Evolutionary conservation across 441 rosid species (phyloP), one percentile per base, ranked within the genome.

Genomic region (Mallotus japonicus): DNA sequence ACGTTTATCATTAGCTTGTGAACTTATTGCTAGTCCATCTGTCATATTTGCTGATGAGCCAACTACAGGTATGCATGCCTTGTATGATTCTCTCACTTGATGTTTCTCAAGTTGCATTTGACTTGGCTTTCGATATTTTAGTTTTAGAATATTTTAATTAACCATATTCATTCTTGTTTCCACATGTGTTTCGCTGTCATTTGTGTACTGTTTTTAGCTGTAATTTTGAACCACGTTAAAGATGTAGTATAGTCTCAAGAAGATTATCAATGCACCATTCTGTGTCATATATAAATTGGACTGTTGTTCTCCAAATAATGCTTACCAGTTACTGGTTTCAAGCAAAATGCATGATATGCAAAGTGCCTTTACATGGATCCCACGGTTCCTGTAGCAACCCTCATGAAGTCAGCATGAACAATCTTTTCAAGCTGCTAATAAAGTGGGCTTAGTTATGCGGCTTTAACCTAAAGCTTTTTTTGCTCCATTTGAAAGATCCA

Each of bases 31-130:
- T 59, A 95, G 99, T 67, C 99, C 99, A 62, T 91, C 99, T 62
- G 95, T 95, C 64, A 88, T 95, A 78, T 95, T 91, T 85, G 97
- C 97, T 17, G 99, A 91, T 83, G 99, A 95, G 79, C 99, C 99
- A 65, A 92, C 99, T 13, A 95, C 97, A 11, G 99, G 99, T 90
- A 81, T 76, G 73, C 74, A 20, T 72, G 66, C 79, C 75, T 71
- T 24, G 15, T 75, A 19, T 14, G 42, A 66, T 62, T 70, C 34
- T 74, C 19, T 61, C n/a, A 10, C 68, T 32, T 62, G 68, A 46
- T 56, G 49, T 58, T 51, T 55, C 75, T 17, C 0, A 11, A 32
- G 62, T 42, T 70, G 22, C 66, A 59, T 60, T 70, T 57, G 11
- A 3, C 57, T 32, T 69, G 54, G 10, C n/a, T 69, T 17, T 55